Evolutionary conservation across 2,329 filamentous ascomycete species (phyloP).

Genomic region (Tolypocladium ophioglossoides): DNA sequence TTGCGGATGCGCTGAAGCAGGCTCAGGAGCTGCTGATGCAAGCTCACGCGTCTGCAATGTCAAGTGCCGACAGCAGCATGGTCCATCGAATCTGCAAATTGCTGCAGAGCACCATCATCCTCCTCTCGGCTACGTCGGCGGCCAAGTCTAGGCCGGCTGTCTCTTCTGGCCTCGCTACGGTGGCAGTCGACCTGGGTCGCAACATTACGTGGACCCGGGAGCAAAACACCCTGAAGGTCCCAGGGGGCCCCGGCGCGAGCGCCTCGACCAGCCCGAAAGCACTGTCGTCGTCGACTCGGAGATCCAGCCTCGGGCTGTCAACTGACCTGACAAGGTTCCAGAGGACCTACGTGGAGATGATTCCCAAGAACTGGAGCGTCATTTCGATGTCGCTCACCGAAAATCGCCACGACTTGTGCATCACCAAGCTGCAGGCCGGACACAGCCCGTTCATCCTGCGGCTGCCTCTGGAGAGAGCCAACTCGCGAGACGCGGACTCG

Average conservation of each 20-base stretch:
- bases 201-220: constrained; percentile 60
- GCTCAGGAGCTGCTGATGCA: constrained; percentile 57
- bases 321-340: constrained; percentile 57
- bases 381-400: constrained; percentile 80
- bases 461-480: constrained; percentile 74
- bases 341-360: constrained; percentile 71
- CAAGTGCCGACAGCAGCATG: constrained; percentile 44
- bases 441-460: constrained; percentile 77
- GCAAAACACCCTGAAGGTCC: constrained; percentile 41
- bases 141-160: constrained; percentile 33
- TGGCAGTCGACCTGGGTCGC: constrained; percentile 58
- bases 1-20: constrained; percentile 49
- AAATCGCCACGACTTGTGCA: constrained; percentile 70
- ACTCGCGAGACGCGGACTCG: constrained; percentile 64
- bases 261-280: constrained; percentile 14
- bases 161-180: constrained; percentile 48
- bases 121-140: constrained; percentile 51
- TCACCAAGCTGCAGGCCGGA: constrained; percentile 71
- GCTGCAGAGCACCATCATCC: constrained; percentile 53
- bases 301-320: constrained; percentile 33
- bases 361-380: constrained; percentile 75
- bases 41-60: constrained; percentile 46
- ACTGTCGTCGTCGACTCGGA: constrained; percentile 17
- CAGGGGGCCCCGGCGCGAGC: neutral
- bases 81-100: constrained; percentile 54